Conservation (phyloP, 768 basidiomycete species). For the Neoboletus magnificus region DNA sequence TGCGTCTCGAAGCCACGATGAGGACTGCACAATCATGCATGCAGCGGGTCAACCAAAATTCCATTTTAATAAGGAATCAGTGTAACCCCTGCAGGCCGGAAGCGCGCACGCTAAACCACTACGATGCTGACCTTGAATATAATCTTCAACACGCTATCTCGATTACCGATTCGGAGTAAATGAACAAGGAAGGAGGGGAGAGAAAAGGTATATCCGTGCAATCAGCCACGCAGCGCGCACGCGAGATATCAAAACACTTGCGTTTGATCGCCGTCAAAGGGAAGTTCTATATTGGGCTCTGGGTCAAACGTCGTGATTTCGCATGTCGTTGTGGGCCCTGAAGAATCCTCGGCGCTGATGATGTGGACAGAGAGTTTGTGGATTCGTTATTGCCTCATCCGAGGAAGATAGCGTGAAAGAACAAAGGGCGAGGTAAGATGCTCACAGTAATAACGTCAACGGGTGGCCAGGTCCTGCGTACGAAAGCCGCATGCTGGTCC, state of each 20-base stretch:
- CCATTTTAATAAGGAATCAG: neutral
- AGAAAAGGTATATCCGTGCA: neutral
- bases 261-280: constrained; percentile 69
- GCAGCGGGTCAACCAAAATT: neutral
- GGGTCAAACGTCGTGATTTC: constrained; percentile 84
- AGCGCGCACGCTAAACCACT: neutral
- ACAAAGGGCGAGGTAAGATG: constrained; percentile 9
- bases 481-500: constrained; percentile 82
- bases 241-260: constrained; percentile 25
- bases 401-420: neutral
- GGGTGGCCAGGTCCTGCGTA: constrained; percentile 79
- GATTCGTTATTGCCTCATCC: constrained; percentile 3
- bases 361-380: neutral
- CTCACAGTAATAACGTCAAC: constrained; percentile 75
- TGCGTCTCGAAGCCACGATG: constrained; percentile 92
- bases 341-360: constrained; percentile 68
- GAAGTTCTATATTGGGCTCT: constrained; percentile 75
- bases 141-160: constrained; percentile 64
- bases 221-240: constrained; percentile 9
- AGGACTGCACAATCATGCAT: constrained; percentile 42
- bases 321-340: constrained; percentile 82
- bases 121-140: constrained; percentile 68
- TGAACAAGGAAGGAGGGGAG: neutral
- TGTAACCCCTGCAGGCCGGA: neutral
- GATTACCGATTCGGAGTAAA: neutral